Evolutionary conservation across 2,329 filamentous ascomycete genomes (phyloP).

Genomic region (Neophaeococcomyces mojaviensis): DNA sequence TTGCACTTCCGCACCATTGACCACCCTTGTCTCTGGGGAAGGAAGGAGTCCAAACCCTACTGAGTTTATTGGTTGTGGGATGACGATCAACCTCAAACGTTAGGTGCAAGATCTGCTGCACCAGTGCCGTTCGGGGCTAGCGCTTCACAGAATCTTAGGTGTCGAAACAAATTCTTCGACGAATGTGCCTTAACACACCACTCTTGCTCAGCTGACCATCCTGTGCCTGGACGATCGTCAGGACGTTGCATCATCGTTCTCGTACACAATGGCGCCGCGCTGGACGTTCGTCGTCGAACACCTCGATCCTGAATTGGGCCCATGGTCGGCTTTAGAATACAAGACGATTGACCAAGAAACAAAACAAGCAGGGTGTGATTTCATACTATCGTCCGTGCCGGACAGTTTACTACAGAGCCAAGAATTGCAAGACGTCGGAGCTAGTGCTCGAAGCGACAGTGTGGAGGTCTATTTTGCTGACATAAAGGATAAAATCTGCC

Average conservation of each 20-base stretch:
- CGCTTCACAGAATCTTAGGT: neutral
- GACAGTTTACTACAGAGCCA: slow-evolving; percentile 52
- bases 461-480: slow-evolving; percentile 74
- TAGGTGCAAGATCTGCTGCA: slow-evolving; percentile 3
- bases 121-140: neutral
- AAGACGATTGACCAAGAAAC: slow-evolving; percentile 78
- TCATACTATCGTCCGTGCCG: slow-evolving; percentile 77
- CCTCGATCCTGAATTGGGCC: slow-evolving; percentile 85
- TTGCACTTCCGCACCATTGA: neutral
- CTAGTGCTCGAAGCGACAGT: slow-evolving; percentile 65
- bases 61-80: neutral
- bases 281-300: slow-evolving; percentile 94
- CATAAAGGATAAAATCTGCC: slow-evolving; percentile 69
- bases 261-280: slow-evolving; percentile 8
- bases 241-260: neutral
- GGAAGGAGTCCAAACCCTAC: neutral
- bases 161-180: slow-evolving; percentile 6
- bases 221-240: neutral
- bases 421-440: slow-evolving; percentile 54
- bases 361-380: slow-evolving; percentile 55
- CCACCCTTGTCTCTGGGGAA: slow-evolving; percentile 6
- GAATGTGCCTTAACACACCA: neutral
- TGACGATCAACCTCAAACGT: neutral
- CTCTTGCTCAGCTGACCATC: slow-evolving; percentile 6
- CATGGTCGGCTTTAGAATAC: slow-evolving; percentile 94